These are phyloP conservation scores for Ajuga reptans DNA, from an alignment of 305 asterid species.

Conservation along the genomic window DNA sequence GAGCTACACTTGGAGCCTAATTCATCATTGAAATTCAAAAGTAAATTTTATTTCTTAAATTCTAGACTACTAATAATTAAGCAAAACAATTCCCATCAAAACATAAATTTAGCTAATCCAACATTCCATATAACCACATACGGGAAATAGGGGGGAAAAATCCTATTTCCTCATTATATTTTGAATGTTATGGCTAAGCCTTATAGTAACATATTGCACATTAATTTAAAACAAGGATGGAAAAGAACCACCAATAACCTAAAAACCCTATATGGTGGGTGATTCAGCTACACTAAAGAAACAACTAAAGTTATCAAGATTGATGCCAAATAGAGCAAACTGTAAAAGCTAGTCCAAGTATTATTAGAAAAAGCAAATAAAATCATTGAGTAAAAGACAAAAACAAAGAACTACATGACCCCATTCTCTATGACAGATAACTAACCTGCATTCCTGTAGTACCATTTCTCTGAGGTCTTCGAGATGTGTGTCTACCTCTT, in stretches of 20 bases:
- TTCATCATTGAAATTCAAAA: neutral
- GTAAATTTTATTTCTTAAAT: no score
- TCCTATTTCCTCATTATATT: neutral
- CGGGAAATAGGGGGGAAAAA: neutral
- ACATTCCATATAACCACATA: neutral
- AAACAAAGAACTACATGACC: neutral
- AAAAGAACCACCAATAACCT: neutral
- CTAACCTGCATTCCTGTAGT: slow-evolving; percentile 80
- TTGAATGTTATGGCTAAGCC: neutral
- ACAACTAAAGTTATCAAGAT: no score
- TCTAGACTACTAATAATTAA: no score
- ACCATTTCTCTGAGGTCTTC: slow-evolving; percentile 57
- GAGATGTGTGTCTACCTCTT: slow-evolving; percentile 49
- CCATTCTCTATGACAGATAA: slow-evolving; percentile 11
- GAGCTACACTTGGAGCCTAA: neutral
- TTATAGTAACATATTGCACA: neutral
- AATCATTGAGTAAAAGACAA: neutral
- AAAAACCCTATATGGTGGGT: no score
- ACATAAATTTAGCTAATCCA: neutral
- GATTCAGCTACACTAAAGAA: no score
- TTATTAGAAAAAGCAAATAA: neutral
- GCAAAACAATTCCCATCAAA: neutral
- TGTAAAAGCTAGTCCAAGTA: neutral
- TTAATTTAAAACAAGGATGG: neutral
- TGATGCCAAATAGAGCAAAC: neutral